phyloP scores from a whole-genome alignment of 352 stramenopile species.

The Globisporangium parvum region DNA sequence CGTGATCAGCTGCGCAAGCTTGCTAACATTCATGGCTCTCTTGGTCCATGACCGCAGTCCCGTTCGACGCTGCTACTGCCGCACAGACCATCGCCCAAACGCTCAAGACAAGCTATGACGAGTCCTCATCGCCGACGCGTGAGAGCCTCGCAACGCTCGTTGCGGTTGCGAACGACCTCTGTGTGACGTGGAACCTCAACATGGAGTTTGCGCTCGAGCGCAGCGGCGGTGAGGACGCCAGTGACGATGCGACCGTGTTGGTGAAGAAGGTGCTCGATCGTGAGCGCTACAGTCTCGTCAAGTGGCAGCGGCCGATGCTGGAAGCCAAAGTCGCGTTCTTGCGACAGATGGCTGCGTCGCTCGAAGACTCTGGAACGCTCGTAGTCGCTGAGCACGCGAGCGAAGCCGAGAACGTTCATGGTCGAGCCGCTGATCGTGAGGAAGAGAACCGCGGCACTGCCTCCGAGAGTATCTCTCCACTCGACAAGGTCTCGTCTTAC shows the following conservation, averaged over 20 bases:
- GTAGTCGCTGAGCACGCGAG: slow-evolving; percentile 5
- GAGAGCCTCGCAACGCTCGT: slow-evolving; percentile 22
- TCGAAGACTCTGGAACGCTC: slow-evolving; percentile 17
- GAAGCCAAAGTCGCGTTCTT: slow-evolving; percentile 42
- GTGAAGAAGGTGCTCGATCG: slow-evolving; percentile 44
- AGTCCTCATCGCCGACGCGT: too few relatives aligned
- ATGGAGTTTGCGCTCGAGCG: slow-evolving; percentile 35
- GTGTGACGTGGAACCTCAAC: slow-evolving; percentile 38
- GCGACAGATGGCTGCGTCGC: slow-evolving; percentile 34
- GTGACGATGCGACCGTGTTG: slow-evolving; percentile 15
- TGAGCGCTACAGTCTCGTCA: slow-evolving; percentile 31
- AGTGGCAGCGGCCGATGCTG: slow-evolving; percentile 38
- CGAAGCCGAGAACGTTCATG: neutral
- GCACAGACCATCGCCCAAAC: neutral
- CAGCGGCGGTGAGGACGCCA: neutral
- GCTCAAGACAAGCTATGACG: neutral
- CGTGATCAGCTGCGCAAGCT: too few relatives aligned
- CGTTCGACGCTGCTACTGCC: neutral
- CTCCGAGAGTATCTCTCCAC: too few relatives aligned
- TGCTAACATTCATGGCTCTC: neutral
- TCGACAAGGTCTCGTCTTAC: neutral
- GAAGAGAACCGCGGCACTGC: too few relatives aligned
- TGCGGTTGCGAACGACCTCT: slow-evolving; percentile 57
- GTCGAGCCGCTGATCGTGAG: neutral
- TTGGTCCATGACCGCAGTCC: neutral